Evolutionary conservation across 148 eudicot genomes (phyloP), one percentile per base, ranked within the genome.

Genomic region (Cornus suecica): DNA sequence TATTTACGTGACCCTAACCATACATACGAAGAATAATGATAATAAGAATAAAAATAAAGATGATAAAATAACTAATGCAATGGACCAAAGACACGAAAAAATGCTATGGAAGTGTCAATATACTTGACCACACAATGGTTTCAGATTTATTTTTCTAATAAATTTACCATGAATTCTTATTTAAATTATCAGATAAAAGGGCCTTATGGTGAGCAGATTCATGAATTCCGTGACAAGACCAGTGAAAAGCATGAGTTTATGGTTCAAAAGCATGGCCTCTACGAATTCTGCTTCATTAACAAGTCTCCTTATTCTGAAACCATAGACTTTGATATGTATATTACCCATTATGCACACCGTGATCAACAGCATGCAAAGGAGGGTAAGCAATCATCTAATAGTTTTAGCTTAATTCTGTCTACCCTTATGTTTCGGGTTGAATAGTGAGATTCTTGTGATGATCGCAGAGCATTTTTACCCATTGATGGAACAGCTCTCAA

Each of bases 271-370:
- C 85, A 81, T 70, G 97, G 97, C 22, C 34, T 89, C 37, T 81
- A 89, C 69, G 81, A 80, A 18, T 91, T 93, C 76, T 93, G 97
- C 83, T 93, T 93, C 72, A 81, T 76, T 4, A 93, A 91, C 84
- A 86, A 78, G 79, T 93, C 93, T 65, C 93, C 95, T 23, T 93
- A 84, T 82, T 93, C 85, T 28, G 95, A 93, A 83, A 93, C 98
- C 58, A 81, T 93, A 27, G 92, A 91, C 79, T 91, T 93, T 76
- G 97, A 93, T 45, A 73, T 93, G 25, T 91, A 79, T 76, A 87
- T 82, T 27, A 88, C 87, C 64, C 96, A 89, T 77, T 84, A 78
- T 76, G 77, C 80, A 24, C 82, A 83, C 79, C 74, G 76, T 51
- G 88, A 93, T 28, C 90, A 88, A 56, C 96, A 88, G 62, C 96